Evolutionary conservation across 768 basidiomycete species (phyloP), one percentile per base, ranked within the genome.

Genomic region (Tricholoma hemisulphureum): DNA sequence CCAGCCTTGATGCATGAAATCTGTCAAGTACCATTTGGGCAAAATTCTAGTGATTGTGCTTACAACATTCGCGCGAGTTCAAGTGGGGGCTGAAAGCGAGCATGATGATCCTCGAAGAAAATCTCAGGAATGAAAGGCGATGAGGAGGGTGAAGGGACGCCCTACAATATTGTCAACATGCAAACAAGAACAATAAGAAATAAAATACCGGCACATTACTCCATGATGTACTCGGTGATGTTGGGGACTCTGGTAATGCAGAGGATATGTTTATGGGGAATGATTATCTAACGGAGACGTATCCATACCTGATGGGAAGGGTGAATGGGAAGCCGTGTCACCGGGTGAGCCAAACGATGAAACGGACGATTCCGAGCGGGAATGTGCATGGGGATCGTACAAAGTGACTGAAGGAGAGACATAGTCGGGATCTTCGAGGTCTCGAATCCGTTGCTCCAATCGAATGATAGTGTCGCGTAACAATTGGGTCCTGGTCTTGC

Each of bases 401-500:
- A 91, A 70, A 14, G 80, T 82, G 39, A 90, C 81, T n/a, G 84
- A 81, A 16, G 88, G 81, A 1, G 87, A 83, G 6, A 84, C 74
- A 65, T 86, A 84, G 58, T 89, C 88, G 0, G 88, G 84, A 74
- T 84, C 86, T 69, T 91, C 89, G 59, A 91, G 84, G 63, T 91
- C 88, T 51, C 81, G 78, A 60, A 91, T 81, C 56, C 89, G 77
- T 45, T 84, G 77, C 69, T 92, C 89, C 56, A 91, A 83, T 35
- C 84, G 84, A 43, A 78, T 77, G 61, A 92, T 88, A 65, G 86
- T 88, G 68, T 92, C 90, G 56, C 88, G 85, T 57, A 92, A 80
- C 51, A 91, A 69, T 65, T 91, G 89, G 0, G 90, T 91, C 59
- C 89, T 80, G 45, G 88, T 91, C 76, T 91, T 91, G 50, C 88